These are phyloP conservation scores for Gastrolobium bilobum DNA, from an alignment of 306 rosid genomes.

Conservation along the genomic window DNA sequence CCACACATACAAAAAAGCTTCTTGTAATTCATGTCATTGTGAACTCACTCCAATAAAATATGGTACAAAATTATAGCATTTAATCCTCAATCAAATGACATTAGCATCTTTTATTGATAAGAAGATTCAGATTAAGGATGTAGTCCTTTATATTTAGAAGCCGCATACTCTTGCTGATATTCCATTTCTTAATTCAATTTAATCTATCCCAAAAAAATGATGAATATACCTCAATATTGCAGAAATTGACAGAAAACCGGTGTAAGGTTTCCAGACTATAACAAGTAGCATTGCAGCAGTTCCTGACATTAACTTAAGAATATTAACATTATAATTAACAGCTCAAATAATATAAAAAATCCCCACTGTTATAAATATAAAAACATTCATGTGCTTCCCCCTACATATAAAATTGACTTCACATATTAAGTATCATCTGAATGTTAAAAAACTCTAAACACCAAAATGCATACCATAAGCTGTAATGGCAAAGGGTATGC, in stretches of 20 bases:
- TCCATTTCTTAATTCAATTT: slow-evolving; percentile 29
- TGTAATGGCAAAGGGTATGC: slow-evolving; percentile 89
- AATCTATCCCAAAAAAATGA: slow-evolving; percentile 30
- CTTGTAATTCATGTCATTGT: slow-evolving; percentile 13
- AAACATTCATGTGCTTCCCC: slow-evolving; percentile 16
- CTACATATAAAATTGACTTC: slow-evolving; percentile 13
- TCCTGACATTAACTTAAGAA: slow-evolving; percentile 65
- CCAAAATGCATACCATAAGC: slow-evolving; percentile 79
- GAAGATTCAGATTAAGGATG: slow-evolving; percentile 29
- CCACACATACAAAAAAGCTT: slow-evolving; percentile 35
- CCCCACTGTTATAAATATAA: slow-evolving; percentile 10
- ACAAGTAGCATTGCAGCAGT: slow-evolving; percentile 96
- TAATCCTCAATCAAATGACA: slow-evolving; percentile 23
- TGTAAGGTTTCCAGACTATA: slow-evolving; percentile 90
- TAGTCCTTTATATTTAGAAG: slow-evolving; percentile 35
- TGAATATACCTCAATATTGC: slow-evolving; percentile 73
- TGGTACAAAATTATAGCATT: slow-evolving; percentile 26
- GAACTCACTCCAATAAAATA: slow-evolving; percentile 8
- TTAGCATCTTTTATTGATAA: slow-evolving; percentile 11
- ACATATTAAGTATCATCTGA: slow-evolving; percentile 12
- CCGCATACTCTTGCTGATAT: neutral
- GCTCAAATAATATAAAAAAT: slow-evolving; percentile 5
- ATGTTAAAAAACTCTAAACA: slow-evolving; percentile 40
- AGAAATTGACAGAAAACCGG: slow-evolving; percentile 76
- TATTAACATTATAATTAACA: slow-evolving; percentile 33